Evolutionary conservation across 2,329 filamentous ascomycete species (phyloP), one percentile per base, ranked within the genome.

Genomic region (Scedosporium boydii): DNA sequence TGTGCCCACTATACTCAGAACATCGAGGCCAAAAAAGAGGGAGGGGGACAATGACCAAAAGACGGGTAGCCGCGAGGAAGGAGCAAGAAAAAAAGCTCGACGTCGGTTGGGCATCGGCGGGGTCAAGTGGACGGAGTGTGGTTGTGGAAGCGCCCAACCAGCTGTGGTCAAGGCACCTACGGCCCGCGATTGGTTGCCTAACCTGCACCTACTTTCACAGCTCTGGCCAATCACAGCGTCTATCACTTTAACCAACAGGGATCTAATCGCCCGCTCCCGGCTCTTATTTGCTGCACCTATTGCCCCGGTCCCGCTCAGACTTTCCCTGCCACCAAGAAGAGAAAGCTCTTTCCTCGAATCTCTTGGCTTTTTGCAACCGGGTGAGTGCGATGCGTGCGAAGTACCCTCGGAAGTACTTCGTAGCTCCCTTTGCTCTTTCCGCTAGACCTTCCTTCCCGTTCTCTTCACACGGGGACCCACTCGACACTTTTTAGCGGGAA

Each of bases 111-210:
- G 60, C 60, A 48, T 41, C 38, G 53, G 55, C 60, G 51, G 51
- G 60, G 60, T 34, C 48, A 34, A 41, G 26, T 56, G 27, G 34
- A 58, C 29, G 53, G 41, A 27, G 60, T 48, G 62, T 61, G 58
- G 46, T 51, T 71, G 67, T 68, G 70, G 70, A 71, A 74, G 72
- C 71, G 72, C 70, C 69, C 67, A 38, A 67, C 65, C 67, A 38
- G 66, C 63, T 65, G 70, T 68, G 67, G 65, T 57, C 64, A 69
- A 64, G 66, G 66, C 65, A 67, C 63, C 69, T 70, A 68, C 64
- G 68, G 65, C 62, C 67, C 64, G 62, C 66, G 68, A 78, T 78
- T 78, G 76, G 77, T 62, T 66, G 66, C 46, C 61, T 62, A 63
- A 67, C 62, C 64, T 69, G 65, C 68, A 69, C 66, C 68, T 66